Evolutionary conservation across 176 grass and related monocot species (phyloP).

Genomic region (Paspalum notatum): DNA sequence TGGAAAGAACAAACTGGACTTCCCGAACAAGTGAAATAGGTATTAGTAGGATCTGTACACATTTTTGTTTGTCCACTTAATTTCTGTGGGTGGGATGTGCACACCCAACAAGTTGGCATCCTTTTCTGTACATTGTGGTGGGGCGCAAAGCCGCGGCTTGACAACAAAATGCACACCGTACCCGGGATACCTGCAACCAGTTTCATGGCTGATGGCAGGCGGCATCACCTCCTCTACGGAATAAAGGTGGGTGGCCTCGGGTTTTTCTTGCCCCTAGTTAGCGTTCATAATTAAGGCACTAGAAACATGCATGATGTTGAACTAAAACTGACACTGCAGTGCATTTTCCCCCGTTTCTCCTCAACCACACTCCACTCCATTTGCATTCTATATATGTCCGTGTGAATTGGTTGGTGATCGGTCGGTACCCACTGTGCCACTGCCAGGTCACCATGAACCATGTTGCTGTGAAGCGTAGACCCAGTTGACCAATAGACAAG

Average conservation of each 20-base stretch:
- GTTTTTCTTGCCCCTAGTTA: background rate
- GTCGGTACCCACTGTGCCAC: background rate
- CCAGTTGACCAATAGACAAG: background rate
- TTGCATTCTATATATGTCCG: background rate
- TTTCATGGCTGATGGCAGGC: conserved; percentile 23
- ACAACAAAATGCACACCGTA: conserved; percentile 31
- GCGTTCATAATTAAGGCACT: too few relatives aligned
- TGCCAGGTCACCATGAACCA: background rate
- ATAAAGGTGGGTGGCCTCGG: background rate
- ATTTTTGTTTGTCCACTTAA: background rate
- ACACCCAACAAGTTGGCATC: background rate
- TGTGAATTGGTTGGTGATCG: background rate
- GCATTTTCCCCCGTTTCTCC: too few relatives aligned
- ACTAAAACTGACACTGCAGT: background rate
- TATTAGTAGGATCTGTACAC: background rate
- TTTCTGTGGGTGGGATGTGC: conserved; percentile 22
- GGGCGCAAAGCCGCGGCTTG: conserved; percentile 36
- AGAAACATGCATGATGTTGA: conserved; percentile 9
- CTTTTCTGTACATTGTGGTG: conserved; percentile 3
- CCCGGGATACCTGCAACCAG: background rate
- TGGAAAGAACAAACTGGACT: background rate
- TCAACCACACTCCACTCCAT: background rate
- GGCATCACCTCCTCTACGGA: background rate
- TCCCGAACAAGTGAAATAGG: background rate
- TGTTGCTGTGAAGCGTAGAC: background rate